phyloP scores from a whole-genome alignment of 139 green algal genomes.

The Coelastrella sp. region DNA sequence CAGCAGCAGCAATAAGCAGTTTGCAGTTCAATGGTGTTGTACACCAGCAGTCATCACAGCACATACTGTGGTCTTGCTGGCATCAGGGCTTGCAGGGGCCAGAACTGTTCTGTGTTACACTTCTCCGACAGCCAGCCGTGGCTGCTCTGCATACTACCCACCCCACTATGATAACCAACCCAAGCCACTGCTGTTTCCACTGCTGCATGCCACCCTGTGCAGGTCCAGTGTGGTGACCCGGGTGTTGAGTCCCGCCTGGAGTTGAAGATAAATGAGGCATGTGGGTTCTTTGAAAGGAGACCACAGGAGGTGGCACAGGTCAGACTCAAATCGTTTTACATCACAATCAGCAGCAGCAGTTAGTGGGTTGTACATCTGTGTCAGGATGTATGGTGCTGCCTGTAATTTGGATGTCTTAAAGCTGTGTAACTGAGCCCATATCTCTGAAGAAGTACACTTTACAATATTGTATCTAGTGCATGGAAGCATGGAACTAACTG shows the following conservation, averaged over 20 bases:
- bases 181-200: neutral
- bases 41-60: neutral
- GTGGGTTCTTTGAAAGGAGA: conserved; percentile 42
- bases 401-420: too few species aligned
- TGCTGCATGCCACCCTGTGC: neutral
- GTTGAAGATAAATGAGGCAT: conserved; percentile 75
- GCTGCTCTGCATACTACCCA: neutral
- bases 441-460: too few species aligned
- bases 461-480: too few species aligned
- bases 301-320: conserved; percentile 47
- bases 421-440: too few species aligned
- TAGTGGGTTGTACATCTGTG: neutral
- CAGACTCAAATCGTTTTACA: neutral
- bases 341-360: neutral
- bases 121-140: neutral
- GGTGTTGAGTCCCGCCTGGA: conserved; percentile 77
- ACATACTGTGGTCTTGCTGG: neutral
- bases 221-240: conserved; percentile 84
- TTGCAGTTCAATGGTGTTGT: neutral
- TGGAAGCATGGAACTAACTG: too few species aligned
- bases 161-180: neutral
- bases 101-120: too few species aligned
- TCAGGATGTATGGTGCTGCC: neutral
- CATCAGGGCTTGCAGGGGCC: too few species aligned
- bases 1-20: neutral